Evolutionary conservation across 2,329 filamentous ascomycete species (phyloP), one percentile per base, ranked within the genome.

Genomic region (Aspergillus uvarum): DNA sequence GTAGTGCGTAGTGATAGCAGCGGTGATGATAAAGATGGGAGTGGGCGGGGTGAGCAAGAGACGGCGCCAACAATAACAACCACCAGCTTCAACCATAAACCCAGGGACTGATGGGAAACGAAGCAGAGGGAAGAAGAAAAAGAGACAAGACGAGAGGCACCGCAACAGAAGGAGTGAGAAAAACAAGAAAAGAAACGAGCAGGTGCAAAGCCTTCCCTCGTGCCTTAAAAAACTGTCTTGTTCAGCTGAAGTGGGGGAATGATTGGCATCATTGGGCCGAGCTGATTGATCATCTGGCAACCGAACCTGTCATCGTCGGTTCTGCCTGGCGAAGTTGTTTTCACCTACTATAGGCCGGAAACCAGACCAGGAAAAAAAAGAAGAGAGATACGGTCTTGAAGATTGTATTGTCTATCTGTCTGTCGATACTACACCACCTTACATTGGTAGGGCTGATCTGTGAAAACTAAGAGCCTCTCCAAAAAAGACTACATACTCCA

Each of bases 211-310:
- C 54, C 51, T 35, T 51, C 42, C 51, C 56, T 55, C 58, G 56
- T 60, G 56, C 59, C 59, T 63, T 62, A 58, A 29, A 29, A 8
- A 58, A 65, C 24, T 51, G 47, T 58, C 47, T 42, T 29, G 60
- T 56, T 65, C 65, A 67, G 65, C 65, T 67, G 65, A 65, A 65
- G 57, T 59, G 58, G 64, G 62, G 63, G 59, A 52, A 64, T 44
- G 38, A 48, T 57, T 59, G 52, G 56, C 59, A 59, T 57, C 56
- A 63, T 63, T 61, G 60, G 61, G 58, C 61, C 53, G 53, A 47
- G 26, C 29, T 44, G 38, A 16, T 44, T 48, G 53, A 55, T 55
- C 53, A 55, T 44, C 53, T 55, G 53, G 42, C 42, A 47, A 31
- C 26, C 26, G 38, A 44, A n/a, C 51, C 21, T 54, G 32, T 19